A percentile compares a stretch with the other conserved stretches of the same genome.
These are phyloP conservation scores for Hymenoscyphus linearis DNA, from an alignment of 2,329 filamentous ascomycete genomes.

Conservation along the genomic window DNA sequence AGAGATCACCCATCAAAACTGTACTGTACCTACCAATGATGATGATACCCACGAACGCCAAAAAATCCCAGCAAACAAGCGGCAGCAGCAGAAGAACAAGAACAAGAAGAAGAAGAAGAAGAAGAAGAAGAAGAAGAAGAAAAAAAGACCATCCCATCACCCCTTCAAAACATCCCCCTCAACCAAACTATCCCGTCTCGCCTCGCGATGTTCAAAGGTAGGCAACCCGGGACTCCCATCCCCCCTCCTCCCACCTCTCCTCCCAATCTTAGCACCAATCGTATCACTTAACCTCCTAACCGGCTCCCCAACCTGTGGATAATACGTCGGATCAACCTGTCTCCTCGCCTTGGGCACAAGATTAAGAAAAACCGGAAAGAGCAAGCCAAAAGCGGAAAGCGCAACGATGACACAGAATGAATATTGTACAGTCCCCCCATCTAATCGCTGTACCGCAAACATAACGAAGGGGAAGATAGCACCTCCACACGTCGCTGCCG, in stretches of 20 bases:
- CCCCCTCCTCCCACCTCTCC: background rate
- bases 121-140: background rate
- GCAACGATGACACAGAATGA: constrained; percentile 26
- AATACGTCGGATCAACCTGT: constrained; percentile 22
- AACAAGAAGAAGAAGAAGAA: background rate
- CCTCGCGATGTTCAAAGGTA: constrained; percentile 8
- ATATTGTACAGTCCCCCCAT: constrained; percentile 18
- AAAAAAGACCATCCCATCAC: background rate
- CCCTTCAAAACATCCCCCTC: background rate
- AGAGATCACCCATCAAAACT: no score
- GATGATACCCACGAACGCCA: no score
- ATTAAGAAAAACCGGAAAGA: constrained; percentile 29
- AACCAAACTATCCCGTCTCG: background rate
- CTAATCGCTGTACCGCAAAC: constrained; percentile 20
- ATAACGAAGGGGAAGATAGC: constrained; percentile 28
- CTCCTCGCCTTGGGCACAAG: constrained; percentile 17
- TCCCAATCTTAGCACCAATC: constrained; percentile 1
- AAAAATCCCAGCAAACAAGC: no score
- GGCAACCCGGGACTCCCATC: constrained; percentile 6
- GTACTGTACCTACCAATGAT: no score
- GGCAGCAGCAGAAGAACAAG: no score
- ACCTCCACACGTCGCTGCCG: constrained; percentile 35
- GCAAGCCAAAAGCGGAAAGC: constrained; percentile 19
- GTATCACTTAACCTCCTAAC: background rate
- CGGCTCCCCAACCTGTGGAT: background rate